These are phyloP conservation scores for Euphorbia tirucalli DNA, from an alignment of 345 rosid genomes.

Conservation along the genomic window DNA sequence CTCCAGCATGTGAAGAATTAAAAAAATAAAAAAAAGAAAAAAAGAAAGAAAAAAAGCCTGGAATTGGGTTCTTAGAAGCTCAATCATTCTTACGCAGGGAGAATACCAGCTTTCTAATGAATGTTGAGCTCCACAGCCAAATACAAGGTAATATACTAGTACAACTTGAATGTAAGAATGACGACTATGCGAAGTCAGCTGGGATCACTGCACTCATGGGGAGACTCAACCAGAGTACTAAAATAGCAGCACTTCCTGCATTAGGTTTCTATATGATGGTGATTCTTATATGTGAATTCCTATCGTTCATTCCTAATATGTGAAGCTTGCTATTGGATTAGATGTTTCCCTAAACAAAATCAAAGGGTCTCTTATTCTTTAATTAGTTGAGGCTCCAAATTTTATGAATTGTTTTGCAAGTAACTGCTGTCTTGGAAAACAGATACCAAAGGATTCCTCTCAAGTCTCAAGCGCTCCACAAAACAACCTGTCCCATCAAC, in stretches of 20 bases:
- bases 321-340: too few relatives aligned
- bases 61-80: too few relatives aligned
- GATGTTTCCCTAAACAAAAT: background rate
- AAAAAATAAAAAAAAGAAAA: too few relatives aligned
- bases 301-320: background rate
- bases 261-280: background rate
- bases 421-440: background rate
- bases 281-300: background rate
- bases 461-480: background rate
- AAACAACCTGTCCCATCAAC: background rate
- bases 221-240: background rate
- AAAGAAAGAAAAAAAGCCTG: too few relatives aligned
- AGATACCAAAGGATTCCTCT: background rate
- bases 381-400: background rate
- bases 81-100: background rate
- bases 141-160: background rate
- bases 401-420: background rate
- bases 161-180: background rate
- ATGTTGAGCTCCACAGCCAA: background rate
- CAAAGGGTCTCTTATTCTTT: background rate
- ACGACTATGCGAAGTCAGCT: background rate
- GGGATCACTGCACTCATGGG: too few relatives aligned
- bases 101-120: background rate
- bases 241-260: background rate
- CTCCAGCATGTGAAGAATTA: background rate